Conservation (phyloP, 106 monocot genomes). For the Dendrobium nobile region DNA sequence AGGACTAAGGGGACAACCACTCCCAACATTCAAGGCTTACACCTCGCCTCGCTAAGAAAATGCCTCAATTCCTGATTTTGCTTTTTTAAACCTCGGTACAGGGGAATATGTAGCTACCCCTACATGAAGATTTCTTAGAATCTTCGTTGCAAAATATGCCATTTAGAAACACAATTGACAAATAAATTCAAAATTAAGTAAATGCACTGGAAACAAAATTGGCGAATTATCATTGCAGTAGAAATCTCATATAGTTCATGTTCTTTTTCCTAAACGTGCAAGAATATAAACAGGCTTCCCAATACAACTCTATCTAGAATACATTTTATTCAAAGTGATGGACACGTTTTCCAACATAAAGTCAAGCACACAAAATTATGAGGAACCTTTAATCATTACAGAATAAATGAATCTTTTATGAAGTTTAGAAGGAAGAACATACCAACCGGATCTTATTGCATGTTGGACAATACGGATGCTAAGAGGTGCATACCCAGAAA, state of each 20-base stretch:
- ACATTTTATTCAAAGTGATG: not conserved
- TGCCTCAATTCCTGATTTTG: too few relatives aligned
- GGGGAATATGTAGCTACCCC: not conserved
- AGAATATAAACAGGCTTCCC: not conserved
- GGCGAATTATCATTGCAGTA: not conserved
- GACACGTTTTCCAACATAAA: not conserved
- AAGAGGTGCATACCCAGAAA: slow-evolving; percentile 98
- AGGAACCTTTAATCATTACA: not conserved
- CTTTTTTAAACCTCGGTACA: too few relatives aligned
- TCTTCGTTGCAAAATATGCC: too few relatives aligned
- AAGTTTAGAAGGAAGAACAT: slow-evolving; percentile 1
- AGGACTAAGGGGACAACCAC: too few relatives aligned
- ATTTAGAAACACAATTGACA: not conserved
- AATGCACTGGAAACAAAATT: not conserved
- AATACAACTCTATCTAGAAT: not conserved
- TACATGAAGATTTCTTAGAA: not conserved
- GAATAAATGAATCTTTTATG: not conserved
- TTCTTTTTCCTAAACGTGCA: not conserved
- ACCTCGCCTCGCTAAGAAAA: too few relatives aligned
- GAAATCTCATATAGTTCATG: not conserved
- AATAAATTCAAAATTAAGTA: not conserved
- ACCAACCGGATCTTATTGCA: slow-evolving; percentile 98
- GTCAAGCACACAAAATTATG: not conserved
- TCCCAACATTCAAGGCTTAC: too few relatives aligned
- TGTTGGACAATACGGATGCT: slow-evolving; percentile 99